Evolutionary conservation across 345 rosid genomes (phyloP), one percentile per base, ranked within the genome.

Genomic region (Limnanthes douglasii): DNA sequence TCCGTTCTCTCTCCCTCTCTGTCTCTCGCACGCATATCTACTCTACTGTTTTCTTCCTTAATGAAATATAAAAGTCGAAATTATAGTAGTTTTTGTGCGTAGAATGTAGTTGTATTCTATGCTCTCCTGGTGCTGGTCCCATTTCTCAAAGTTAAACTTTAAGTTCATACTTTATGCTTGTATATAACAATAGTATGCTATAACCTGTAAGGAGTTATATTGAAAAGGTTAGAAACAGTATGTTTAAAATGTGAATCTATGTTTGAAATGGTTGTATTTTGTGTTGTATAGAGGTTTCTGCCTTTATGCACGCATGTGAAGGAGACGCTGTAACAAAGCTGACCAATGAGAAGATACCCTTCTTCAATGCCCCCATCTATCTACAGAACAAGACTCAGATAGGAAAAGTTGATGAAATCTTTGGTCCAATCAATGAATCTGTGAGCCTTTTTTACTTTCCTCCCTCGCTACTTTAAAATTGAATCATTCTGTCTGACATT

Each of bases 231-330:
- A n/a, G n/a, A n/a, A n/a, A n/a, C n/a, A n/a, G n/a, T n/a, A n/a
- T n/a, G n/a, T n/a, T n/a, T n/a, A n/a, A n/a, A n/a, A n/a, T n/a
- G n/a, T n/a, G n/a, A n/a, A n/a, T n/a, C n/a, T n/a, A n/a, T n/a
- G n/a, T n/a, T n/a, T n/a, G n/a, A n/a, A n/a, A n/a, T n/a, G n/a
- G n/a, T n/a, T n/a, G n/a, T n/a, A n/a, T n/a, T n/a, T n/a, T n/a
- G n/a, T n/a, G n/a, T n/a, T n/a, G n/a, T n/a, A n/a, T n/a, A n/a
- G 98, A 90, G 78, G 63, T 80, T 31, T 69, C 92, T 9, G 37
- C 84, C 0, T 90, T 84, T 57, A 46, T 84, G 25, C 96, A 90
- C 39, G 86, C 86, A 2, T 74, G 88, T 9, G 98, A 90, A 61
- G 98, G 94, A n/a, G 98, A 90, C 22, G 98, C 94, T 15, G 15